Conservation (phyloP, 2,329 filamentous ascomycete species). For the Fusarium pseudoanthophilum region DNA sequence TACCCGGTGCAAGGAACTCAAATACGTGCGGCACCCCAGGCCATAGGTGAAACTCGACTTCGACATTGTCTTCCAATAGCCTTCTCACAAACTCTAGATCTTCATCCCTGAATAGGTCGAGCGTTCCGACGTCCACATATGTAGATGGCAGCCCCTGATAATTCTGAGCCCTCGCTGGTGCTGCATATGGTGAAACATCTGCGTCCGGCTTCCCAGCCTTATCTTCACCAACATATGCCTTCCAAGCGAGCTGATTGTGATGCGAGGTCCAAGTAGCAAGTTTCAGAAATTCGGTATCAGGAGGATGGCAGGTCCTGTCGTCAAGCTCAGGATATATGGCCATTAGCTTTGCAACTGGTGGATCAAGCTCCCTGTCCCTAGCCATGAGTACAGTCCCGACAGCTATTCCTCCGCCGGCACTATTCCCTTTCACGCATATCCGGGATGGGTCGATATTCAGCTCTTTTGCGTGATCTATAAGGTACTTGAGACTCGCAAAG, state of each 20-base stretch:
- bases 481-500: slow-evolving; percentile 29
- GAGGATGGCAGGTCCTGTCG: slow-evolving; percentile 11
- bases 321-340: slow-evolving; percentile 37
- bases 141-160: slow-evolving; percentile 24
- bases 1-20: slow-evolving; percentile 23
- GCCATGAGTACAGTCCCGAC: slow-evolving; percentile 24
- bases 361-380: slow-evolving; percentile 26
- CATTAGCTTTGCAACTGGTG: slow-evolving; percentile 30
- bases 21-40: slow-evolving; percentile 40
- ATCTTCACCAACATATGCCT: slow-evolving; percentile 36
- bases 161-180: slow-evolving; percentile 27
- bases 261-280: slow-evolving; percentile 17
- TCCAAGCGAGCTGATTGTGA: slow-evolving; percentile 26
- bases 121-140: slow-evolving; percentile 32
- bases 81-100: slow-evolving; percentile 31
- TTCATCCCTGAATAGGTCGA: slow-evolving; percentile 39
- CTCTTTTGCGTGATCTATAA: slow-evolving; percentile 21
- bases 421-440: slow-evolving; percentile 33
- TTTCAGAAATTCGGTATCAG: slow-evolving; percentile 16
- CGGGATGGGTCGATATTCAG: slow-evolving; percentile 31
- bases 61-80: slow-evolving; percentile 31
- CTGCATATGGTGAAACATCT: slow-evolving; percentile 31
- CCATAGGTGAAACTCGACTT: slow-evolving; percentile 41
- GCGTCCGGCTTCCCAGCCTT: slow-evolving; percentile 21
- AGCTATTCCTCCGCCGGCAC: slow-evolving; percentile 32